Evolutionary conservation across 192 early-diverging fungal species (phyloP).

Genomic region (Rhizoclosmatium sp.): DNA sequence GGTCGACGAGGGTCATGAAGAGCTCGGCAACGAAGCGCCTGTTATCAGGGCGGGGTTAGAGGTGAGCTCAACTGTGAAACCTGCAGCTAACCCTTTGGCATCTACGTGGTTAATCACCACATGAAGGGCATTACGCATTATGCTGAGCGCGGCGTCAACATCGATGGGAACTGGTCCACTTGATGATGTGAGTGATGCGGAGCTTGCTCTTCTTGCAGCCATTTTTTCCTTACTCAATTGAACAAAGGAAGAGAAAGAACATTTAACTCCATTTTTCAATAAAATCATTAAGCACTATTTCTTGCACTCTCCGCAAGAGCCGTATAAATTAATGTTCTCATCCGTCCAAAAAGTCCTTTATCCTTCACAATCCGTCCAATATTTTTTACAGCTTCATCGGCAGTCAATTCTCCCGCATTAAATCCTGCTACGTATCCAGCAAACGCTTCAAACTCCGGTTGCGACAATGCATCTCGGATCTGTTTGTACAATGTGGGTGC

Average conservation of each 20-base stretch:
- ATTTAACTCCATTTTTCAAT: no score
- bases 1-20: conserved; percentile 78
- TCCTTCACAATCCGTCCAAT: conserved; percentile 52
- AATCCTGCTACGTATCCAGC: conserved; percentile 55
- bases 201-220: neutral
- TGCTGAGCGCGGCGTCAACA: neutral
- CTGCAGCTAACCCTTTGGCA: conserved; percentile 38
- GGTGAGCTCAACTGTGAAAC: neutral
- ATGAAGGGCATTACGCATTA: conserved; percentile 28
- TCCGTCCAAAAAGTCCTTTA: conserved; percentile 39
- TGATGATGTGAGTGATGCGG: neutral
- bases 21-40: conserved; percentile 74
- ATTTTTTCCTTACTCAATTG: neutral
- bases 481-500: conserved; percentile 56
- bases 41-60: neutral
- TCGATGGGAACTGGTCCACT: no score
- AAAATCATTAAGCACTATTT: neutral
- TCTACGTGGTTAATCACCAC: conserved; percentile 32
- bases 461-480: conserved; percentile 49
- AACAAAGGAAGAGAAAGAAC: no score
- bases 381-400: conserved; percentile 49
- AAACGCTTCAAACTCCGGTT: conserved; percentile 56
- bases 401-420: conserved; percentile 47
- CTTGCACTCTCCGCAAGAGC: conserved; percentile 48
- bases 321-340: conserved; percentile 52